Conservation (phyloP, 805 yeast species). For the Saturnispora zaruensis region DNA sequence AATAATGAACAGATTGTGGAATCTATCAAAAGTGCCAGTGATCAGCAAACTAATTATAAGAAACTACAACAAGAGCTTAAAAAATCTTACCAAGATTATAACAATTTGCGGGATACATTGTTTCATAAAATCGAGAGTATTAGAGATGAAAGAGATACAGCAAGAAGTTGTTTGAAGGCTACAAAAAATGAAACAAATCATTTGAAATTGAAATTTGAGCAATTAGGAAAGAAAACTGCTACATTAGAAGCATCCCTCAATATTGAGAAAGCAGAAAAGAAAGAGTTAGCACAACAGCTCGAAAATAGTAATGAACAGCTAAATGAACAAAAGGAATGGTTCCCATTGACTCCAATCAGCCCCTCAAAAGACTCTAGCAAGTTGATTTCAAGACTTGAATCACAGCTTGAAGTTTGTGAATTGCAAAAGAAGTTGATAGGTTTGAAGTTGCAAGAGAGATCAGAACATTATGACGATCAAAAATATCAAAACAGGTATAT, state of each 20-base stretch:
- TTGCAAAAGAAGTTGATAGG: constrained; percentile 38
- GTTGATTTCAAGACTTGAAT: background rate
- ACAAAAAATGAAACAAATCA: background rate
- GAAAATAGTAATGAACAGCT: constrained; percentile 1
- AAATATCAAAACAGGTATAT: constrained; percentile 29
- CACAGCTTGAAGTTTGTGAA: constrained; percentile 23
- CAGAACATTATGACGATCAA: constrained; percentile 29
- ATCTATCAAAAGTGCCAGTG: constrained; percentile 18
- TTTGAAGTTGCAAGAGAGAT: constrained; percentile 39
- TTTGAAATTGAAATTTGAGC: background rate
- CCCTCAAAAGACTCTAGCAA: constrained; percentile 13
- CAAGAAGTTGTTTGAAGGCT: constrained; percentile 1
- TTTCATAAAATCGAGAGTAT: constrained; percentile 18
- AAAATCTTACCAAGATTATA: constrained; percentile 19
- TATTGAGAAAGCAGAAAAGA: constrained; percentile 6
- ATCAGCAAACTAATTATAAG: background rate
- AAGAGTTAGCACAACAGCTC: constrained; percentile 1
- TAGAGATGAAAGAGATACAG: constrained; percentile 2
- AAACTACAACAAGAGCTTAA: constrained; percentile 1
- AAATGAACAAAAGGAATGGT: constrained; percentile 19
- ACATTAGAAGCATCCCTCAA: constrained; percentile 4
- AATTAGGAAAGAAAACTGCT: constrained; percentile 2
- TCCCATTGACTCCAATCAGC: constrained; percentile 21
- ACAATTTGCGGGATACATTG: constrained; percentile 28
- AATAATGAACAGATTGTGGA: constrained; percentile 16